Conservation (phyloP, 345 rosid species). For the Eucalyptus erythrocorys region DNA sequence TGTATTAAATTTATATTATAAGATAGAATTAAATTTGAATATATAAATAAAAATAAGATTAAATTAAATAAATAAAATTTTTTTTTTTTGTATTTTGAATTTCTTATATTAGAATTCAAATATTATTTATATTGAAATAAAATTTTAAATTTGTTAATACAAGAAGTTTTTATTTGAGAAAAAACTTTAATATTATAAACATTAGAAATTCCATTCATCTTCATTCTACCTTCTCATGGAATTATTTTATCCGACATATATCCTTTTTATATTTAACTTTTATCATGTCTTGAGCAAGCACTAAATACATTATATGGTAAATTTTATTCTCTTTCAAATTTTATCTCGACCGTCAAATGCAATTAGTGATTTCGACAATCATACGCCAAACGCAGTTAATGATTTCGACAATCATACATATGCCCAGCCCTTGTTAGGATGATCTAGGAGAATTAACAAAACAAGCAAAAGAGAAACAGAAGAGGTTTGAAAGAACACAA, state of each 20-base stretch:
- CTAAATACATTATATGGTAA: rapidly evolving
- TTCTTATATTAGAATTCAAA: rapidly evolving
- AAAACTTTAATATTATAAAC: rapidly evolving
- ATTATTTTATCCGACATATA: too few species aligned
- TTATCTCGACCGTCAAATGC: rapidly evolving
- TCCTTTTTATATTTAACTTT: rapidly evolving
- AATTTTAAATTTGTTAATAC: too few species aligned
- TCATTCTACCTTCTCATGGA: rapidly evolving
- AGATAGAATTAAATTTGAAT: rapidly evolving
- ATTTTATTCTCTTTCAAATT: rapidly evolving
- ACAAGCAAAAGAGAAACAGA: background rate
- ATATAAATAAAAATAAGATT: too few species aligned
- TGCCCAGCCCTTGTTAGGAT: rapidly evolving
- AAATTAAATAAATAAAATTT: too few species aligned
- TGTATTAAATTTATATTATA: too few species aligned
- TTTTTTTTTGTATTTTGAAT: too few species aligned
- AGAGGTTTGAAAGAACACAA: background rate
- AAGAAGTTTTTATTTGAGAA: too few species aligned
- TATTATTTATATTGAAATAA: too few species aligned
- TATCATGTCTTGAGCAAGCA: rapidly evolving
- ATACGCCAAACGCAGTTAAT: rapidly evolving
- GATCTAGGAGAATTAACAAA: background rate
- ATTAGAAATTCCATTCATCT: rapidly evolving
- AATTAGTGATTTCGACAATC: rapidly evolving
- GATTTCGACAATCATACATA: background rate